Evolutionary conservation across 2,329 filamentous ascomycete species (phyloP).

Genomic region (Fusarium sp.): DNA sequence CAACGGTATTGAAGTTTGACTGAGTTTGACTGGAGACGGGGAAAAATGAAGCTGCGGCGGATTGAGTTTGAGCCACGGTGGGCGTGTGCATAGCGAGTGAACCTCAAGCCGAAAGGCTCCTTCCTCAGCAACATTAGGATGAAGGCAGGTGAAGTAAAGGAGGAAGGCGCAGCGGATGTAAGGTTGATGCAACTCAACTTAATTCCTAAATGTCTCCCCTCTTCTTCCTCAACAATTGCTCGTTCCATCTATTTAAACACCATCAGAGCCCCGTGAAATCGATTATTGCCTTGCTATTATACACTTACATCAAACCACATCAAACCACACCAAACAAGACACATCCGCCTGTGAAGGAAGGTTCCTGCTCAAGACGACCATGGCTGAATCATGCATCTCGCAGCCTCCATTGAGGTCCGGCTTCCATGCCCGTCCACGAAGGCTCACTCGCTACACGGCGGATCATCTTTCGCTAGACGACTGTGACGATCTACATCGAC

Average conservation of each 20-base stretch:
- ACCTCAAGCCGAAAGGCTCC: not conserved
- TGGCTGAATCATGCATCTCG: not conserved
- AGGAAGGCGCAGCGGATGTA: not conserved
- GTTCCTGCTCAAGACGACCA: not conserved
- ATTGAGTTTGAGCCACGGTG: not conserved
- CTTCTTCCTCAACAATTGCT: not conserved
- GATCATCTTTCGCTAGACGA: conserved; percentile 51
- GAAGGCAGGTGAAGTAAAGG: not conserved
- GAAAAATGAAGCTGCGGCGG: not conserved
- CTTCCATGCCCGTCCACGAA: conserved; percentile 45
- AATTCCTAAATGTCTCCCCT: not conserved
- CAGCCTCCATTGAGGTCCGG: not conserved
- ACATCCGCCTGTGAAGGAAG: not conserved
- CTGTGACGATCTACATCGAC: conserved; percentile 53
- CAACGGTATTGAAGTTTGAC: not conserved
- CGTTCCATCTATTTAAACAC: not conserved
- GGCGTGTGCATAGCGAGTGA: not conserved
- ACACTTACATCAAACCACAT: not conserved
- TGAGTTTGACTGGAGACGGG: not conserved
- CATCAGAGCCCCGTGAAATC: not conserved
- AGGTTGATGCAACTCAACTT: not conserved
- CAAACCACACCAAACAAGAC: not conserved
- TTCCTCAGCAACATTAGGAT: not conserved
- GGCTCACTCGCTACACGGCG: conserved; percentile 55
- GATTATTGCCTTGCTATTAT: not conserved